Conservation (phyloP, 305 asterid species). For the Fraxinus velutina region DNA sequence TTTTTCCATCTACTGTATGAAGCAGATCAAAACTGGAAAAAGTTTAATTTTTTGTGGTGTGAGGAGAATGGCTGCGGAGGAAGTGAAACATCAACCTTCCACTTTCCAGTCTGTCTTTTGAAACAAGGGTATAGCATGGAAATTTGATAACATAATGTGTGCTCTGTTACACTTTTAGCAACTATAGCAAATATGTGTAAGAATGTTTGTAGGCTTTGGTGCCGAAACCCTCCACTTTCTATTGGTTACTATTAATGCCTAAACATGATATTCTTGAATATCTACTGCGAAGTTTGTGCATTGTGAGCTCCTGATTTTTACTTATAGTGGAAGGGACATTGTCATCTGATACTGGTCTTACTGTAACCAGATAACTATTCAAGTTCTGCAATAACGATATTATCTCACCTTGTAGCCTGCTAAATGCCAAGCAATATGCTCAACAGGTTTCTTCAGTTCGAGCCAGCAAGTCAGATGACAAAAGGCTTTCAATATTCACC, state of each 20-base stretch:
- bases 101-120: conserved; percentile 5
- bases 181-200: conserved; percentile 9
- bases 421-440: conserved; percentile 25
- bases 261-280: background rate
- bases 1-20: conserved; percentile 12
- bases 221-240: background rate
- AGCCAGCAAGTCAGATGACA: conserved; percentile 96
- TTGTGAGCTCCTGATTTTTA: conserved; percentile 11
- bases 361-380: background rate
- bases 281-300: conserved; percentile 12
- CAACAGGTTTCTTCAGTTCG: conserved; percentile 90
- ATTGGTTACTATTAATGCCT: background rate
- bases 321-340: conserved; percentile 23
- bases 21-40: background rate
- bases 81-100: background rate
- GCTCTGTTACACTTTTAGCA: background rate
- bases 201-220: background rate
- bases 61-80: conserved; percentile 12
- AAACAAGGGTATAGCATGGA: background rate
- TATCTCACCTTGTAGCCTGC: conserved; percentile 17
- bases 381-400: conserved; percentile 9
- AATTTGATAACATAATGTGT: background rate
- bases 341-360: conserved; percentile 13
- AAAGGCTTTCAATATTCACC: conserved; percentile 89
- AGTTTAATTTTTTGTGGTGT: background rate